These are phyloP conservation scores for Lactuca saligna DNA, from an alignment of 129 eudicot genomes.

Conservation along the genomic window DNA sequence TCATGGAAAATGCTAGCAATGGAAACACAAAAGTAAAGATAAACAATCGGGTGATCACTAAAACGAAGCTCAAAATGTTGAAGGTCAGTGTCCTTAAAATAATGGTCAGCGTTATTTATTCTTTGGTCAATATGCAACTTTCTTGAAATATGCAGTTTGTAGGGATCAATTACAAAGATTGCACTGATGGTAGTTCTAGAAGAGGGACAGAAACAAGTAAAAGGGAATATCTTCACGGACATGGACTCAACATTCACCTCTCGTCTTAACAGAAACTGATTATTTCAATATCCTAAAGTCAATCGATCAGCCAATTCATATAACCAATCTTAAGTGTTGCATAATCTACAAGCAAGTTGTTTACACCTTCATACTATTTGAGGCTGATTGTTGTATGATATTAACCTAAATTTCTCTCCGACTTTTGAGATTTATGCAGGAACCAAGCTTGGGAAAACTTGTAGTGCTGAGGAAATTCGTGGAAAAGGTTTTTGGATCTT, in stretches of 20 bases:
- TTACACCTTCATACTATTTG: neutral
- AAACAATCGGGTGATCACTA: constrained; percentile 70
- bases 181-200: constrained; percentile 61
- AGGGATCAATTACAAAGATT: constrained; percentile 60
- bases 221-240: constrained; percentile 17
- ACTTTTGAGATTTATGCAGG: constrained; percentile 37
- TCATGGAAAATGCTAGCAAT: constrained; percentile 69
- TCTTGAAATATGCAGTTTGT: constrained; percentile 49
- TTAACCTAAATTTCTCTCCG: neutral
- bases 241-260: constrained; percentile 21
- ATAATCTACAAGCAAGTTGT: constrained; percentile 68
- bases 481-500: constrained; percentile 49
- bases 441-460: constrained; percentile 61
- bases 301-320: constrained; percentile 78
- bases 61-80: constrained; percentile 59
- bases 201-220: constrained; percentile 67
- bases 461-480: constrained; percentile 53
- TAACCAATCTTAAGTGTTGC: constrained; percentile 36
- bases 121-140: constrained; percentile 18
- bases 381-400: neutral
- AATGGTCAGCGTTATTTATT: neutral
- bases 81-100: constrained; percentile 44
- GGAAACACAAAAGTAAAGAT: constrained; percentile 63
- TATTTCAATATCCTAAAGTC: constrained; percentile 40
- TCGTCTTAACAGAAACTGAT: constrained; percentile 42